Conservation (phyloP, 2,329 filamentous ascomycete genomes). For the Pseudogymnoascus sp. region DNA sequence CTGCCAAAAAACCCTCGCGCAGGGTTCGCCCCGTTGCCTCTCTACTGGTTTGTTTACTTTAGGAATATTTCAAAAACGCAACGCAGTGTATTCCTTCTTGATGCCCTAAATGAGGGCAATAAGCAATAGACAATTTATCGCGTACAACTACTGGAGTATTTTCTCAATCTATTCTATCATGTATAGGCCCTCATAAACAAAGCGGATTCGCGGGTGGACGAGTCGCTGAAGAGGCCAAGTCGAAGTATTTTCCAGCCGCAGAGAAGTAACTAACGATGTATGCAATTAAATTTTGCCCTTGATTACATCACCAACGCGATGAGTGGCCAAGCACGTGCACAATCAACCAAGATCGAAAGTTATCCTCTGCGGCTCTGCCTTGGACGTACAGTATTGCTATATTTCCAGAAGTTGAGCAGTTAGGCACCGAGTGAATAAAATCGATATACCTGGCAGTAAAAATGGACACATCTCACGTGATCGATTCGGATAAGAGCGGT, state of each 20-base stretch:
- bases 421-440: neutral
- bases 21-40: neutral
- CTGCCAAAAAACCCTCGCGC: neutral
- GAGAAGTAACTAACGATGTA: neutral
- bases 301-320: neutral
- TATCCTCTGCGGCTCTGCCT: neutral
- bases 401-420: neutral
- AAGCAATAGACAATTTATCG: neutral
- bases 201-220: neutral
- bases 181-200: neutral
- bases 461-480: neutral
- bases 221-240: neutral
- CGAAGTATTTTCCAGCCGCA: neutral
- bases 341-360: neutral
- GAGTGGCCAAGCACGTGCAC: neutral
- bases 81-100: neutral
- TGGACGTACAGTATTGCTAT: neutral
- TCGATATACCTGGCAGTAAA: neutral
- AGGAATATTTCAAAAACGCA: neutral
- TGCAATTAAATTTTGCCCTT: neutral
- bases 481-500: neutral
- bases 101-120: neutral
- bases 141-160: neutral
- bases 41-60: slow-evolving; percentile 3
- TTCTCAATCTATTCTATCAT: neutral